Evolutionary conservation across 1,284 basidiomycete genomes (phyloP).

Genomic region (Singerocomus inundabilis): DNA sequence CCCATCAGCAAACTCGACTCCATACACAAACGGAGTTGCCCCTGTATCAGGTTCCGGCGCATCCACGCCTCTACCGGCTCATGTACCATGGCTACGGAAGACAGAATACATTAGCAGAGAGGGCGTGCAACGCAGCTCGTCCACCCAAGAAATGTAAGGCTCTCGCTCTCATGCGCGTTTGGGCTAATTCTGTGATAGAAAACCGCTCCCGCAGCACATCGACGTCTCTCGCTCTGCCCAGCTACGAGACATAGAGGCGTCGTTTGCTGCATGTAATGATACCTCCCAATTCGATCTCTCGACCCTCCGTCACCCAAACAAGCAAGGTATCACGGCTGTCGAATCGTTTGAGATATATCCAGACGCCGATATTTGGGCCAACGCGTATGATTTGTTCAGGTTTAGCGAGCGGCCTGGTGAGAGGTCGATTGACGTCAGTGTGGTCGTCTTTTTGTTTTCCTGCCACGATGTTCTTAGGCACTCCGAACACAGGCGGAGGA

Average conservation of each 20-base stretch:
- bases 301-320: constrained; percentile 75
- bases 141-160: constrained; percentile 57
- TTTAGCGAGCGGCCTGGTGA: constrained; percentile 89
- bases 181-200: constrained; percentile 35
- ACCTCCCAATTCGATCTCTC: constrained; percentile 50
- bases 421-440: constrained; percentile 56
- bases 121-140: constrained; percentile 45
- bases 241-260: constrained; percentile 77
- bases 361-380: constrained; percentile 85
- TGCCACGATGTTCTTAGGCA: background rate
- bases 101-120: constrained; percentile 83
- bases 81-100: constrained; percentile 87
- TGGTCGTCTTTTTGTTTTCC: background rate
- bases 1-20: constrained; percentile 43
- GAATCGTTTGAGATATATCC: constrained; percentile 87
- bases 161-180: background rate
- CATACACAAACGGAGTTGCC: constrained; percentile 44
- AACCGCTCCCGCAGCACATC: constrained; percentile 52
- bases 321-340: constrained; percentile 72
- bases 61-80: constrained; percentile 47
- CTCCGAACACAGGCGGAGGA: constrained; percentile 55
- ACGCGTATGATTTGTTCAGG: constrained; percentile 84
- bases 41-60: constrained; percentile 34
- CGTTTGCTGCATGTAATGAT: constrained; percentile 69
- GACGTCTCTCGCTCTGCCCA: constrained; percentile 82